Evolutionary conservation across 164 flowering plant genomes (phyloP).

Genomic region (Berberis vulgaris): DNA sequence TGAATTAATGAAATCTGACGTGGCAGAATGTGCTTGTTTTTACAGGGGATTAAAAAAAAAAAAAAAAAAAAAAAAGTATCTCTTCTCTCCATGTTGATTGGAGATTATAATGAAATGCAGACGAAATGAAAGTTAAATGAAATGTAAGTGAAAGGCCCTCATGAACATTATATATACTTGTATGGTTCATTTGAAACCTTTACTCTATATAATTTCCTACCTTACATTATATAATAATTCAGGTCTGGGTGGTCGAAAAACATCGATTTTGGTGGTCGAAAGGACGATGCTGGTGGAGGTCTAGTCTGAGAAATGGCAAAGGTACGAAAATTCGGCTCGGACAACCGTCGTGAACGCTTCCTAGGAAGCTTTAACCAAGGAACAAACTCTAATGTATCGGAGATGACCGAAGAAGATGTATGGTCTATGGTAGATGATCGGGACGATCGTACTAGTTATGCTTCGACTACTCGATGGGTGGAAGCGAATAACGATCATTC

Average conservation of each 20-base stretch:
- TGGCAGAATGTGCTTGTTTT: too few species aligned
- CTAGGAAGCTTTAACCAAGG: constrained; percentile 3
- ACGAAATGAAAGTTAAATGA: constrained; percentile 10
- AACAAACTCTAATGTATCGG: constrained; percentile 7
- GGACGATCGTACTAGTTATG: neutral
- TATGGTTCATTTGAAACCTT: neutral
- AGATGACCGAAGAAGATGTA: constrained; percentile 20
- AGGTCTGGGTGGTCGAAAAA: neutral
- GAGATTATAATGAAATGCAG: constrained; percentile 1
- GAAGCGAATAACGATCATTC: neutral
- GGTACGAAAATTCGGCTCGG: constrained; percentile 15
- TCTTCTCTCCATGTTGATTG: constrained; percentile 4
- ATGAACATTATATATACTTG: neutral
- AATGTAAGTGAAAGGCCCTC: neutral
- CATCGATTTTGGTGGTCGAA: neutral
- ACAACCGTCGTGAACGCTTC: constrained; percentile 11
- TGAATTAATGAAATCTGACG: too few species aligned
- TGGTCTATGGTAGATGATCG: constrained; percentile 15
- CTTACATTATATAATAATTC: neutral
- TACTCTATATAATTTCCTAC: too few species aligned
- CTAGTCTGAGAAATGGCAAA: constrained; percentile 19
- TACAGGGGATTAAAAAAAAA: too few species aligned
- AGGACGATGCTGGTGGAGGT: too few species aligned
- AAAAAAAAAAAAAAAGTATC: too few species aligned
- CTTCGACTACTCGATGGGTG: neutral